Percentiles rank a stretch among this genome's conserved stretches.
Conservation (phyloP, 352 stramenopile species). For the Pythium rishiriense region DNA sequence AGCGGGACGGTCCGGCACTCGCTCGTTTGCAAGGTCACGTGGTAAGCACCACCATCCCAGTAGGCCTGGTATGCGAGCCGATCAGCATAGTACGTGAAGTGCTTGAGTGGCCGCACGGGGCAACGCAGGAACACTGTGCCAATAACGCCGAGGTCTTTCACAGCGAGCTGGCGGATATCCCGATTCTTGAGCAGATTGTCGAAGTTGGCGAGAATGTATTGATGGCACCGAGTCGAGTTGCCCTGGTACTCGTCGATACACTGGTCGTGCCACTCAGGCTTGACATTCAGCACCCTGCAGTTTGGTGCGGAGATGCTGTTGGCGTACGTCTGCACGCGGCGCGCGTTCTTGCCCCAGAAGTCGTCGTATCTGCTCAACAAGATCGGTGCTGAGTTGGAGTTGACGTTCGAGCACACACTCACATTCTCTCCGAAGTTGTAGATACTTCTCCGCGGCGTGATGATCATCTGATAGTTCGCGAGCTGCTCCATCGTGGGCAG, state of each 20-base stretch:
- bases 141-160: conserved; percentile 37
- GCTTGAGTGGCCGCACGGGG: conserved; percentile 31
- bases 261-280: conserved; percentile 12
- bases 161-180: conserved; percentile 31
- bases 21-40: conserved; percentile 50
- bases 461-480: conserved; percentile 21
- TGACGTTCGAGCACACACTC: conserved; percentile 23
- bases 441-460: conserved; percentile 15
- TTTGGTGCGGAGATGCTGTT: conserved; percentile 36
- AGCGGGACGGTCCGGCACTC: conserved; percentile 40
- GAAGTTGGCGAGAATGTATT: conserved; percentile 54
- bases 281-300: conserved; percentile 17
- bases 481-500: conserved; percentile 32
- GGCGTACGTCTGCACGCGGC: conserved; percentile 28
- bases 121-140: conserved; percentile 52
- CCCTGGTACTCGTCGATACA: conserved; percentile 27
- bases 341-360: conserved; percentile 31
- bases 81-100: conserved; percentile 55
- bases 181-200: conserved; percentile 31
- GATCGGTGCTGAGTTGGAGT: conserved; percentile 21
- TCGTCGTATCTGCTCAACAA: conserved; percentile 33
- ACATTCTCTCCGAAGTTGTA: conserved; percentile 21
- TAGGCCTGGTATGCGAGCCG: conserved; percentile 48
- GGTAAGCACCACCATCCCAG: conserved; percentile 43
- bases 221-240: conserved; percentile 39